Percentiles rank a stretch among this genome's conserved stretches.
Conservation (phyloP, 139 green algal genomes). For the Haematococcus lacustris region DNA sequence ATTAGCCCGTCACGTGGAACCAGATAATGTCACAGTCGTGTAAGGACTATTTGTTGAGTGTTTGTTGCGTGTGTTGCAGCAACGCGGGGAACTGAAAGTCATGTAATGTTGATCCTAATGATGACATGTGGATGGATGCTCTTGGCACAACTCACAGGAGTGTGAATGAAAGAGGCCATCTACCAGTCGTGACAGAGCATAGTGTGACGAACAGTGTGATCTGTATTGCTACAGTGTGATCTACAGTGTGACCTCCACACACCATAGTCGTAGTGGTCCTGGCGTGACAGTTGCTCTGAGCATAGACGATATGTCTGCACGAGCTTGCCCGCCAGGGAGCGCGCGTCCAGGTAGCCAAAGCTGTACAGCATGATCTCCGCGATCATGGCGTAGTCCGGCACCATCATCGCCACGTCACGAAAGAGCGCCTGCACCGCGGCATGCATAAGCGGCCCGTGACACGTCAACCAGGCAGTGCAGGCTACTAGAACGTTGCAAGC, state of each 20-base stretch:
- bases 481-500: too few relatives aligned
- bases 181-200: neutral
- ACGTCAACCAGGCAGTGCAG: too few relatives aligned
- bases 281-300: conserved; percentile 64
- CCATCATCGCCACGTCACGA: conserved; percentile 67
- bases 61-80: too few relatives aligned
- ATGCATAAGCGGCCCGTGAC: neutral
- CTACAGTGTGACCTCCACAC: conserved; percentile 1
- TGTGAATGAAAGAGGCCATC: conserved; percentile 6
- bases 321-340: conserved; percentile 62
- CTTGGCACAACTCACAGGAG: too few relatives aligned
- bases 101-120: too few relatives aligned
- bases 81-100: too few relatives aligned
- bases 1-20: too few relatives aligned
- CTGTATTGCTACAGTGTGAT: too few relatives aligned
- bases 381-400: conserved; percentile 73
- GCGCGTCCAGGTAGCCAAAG: conserved; percentile 56
- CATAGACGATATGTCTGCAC: conserved; percentile 74
- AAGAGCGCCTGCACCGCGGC: conserved; percentile 50
- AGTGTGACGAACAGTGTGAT: neutral
- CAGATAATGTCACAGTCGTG: too few relatives aligned
- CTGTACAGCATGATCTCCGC: conserved; percentile 73
- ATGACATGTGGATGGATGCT: too few relatives aligned
- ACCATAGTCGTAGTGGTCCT: conserved; percentile 71
- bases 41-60: too few relatives aligned